Evolutionary conservation across 345 rosid species (phyloP), one percentile per base, ranked within the genome.

Genomic region (Boechera retrofracta): DNA sequence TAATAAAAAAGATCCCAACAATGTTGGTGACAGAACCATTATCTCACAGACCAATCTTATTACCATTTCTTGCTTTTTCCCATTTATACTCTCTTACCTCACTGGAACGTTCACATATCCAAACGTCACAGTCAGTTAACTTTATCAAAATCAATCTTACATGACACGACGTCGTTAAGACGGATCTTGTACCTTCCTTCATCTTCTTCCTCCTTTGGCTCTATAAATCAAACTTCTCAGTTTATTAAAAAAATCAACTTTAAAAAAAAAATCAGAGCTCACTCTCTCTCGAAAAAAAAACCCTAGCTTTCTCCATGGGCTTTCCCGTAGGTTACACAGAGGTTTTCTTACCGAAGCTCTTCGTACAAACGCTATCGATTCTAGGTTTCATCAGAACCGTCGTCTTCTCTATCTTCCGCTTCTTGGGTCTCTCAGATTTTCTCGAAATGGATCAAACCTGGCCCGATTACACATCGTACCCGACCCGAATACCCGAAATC

Each of bases 281-380:
- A 41, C 64, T 52, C 33, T 63, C 54, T 49, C 55, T 48, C 53
- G n/a, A 29, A 4, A 10, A 59, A 11, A 59, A 11, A 59, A 11
- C 58, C 54, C 48, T 42, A 31, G 66, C 49, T 64, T 48, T 51
- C 26, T 38, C 69, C 62, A 91, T 94, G 97, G 98, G 98, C 2
- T 94, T 91, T 72, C 94, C 98, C 7, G 87, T 91, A 35, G 92
- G 87, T 32, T 94, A 87, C 82, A 82, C 91, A 3, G 93, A 94
- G 60, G 89, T 89, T 5, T 86, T 85, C 79, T 54, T 91, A 66
- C 97, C 96, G 1, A 90, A 82, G 71, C 76, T 89, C 21, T 89
- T 91, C 63, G 90, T 94, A 11, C 93, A 85, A 75, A 49, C 86
- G 1, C 90, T 91, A 48, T 85, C 84, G 62, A 67, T 91, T 44